These are phyloP conservation scores for Cunninghamia lanceolata DNA, from an alignment of 75 land plant species.

Conservation along the genomic window DNA sequence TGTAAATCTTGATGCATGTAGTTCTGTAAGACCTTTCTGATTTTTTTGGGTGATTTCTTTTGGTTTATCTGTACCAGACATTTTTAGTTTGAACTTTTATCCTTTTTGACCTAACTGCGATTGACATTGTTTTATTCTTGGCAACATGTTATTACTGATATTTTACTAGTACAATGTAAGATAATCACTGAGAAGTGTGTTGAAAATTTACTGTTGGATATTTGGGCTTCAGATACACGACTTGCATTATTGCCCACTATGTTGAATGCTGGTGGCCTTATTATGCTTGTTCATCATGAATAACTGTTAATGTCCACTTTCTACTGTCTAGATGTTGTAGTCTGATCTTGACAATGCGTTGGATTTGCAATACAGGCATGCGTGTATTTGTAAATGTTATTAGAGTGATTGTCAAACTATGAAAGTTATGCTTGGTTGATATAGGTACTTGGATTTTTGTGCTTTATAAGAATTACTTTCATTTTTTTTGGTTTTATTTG, in stretches of 20 bases:
- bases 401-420: neutral
- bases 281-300: too few relatives aligned
- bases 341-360: neutral
- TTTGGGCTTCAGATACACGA: neutral
- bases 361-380: neutral
- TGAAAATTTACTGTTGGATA: neutral
- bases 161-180: neutral
- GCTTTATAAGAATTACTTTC: too few relatives aligned
- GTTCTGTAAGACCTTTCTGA: neutral
- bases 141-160: neutral
- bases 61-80: too few relatives aligned
- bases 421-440: neutral
- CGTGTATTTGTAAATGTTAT: neutral
- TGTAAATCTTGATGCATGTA: neutral
- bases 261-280: neutral
- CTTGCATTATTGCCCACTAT: neutral
- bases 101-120: neutral
- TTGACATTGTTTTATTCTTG: neutral
- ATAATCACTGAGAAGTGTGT: neutral
- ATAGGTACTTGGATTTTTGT: too few relatives aligned
- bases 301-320: neutral
- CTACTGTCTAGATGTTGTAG: neutral
- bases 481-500: neutral
- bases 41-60: neutral
- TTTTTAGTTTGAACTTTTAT: neutral